phyloP scores from a whole-genome alignment of 2,329 filamentous ascomycete species.

The Arachnomyces sp. region DNA sequence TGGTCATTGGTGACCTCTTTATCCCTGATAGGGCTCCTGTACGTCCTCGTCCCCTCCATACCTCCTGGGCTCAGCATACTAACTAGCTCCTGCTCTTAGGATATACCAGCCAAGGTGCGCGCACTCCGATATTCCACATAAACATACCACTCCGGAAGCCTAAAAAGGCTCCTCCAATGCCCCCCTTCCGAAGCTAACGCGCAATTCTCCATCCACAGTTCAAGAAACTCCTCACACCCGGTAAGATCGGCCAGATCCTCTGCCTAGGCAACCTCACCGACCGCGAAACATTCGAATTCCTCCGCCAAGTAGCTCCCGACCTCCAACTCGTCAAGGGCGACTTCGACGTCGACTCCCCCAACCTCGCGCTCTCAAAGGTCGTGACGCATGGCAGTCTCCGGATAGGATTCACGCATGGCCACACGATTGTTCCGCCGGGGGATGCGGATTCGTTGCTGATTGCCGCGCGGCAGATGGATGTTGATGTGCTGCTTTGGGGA shows the following conservation, averaged over 20 bases:
- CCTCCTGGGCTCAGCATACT: slow-evolving; percentile 3
- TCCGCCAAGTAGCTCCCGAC: slow-evolving; percentile 65
- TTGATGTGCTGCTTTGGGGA: slow-evolving; percentile 62
- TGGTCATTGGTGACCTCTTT: slow-evolving; percentile 88
- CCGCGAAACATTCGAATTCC: slow-evolving; percentile 72
- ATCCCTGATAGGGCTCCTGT: slow-evolving; percentile 85
- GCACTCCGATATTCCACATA: background rate
- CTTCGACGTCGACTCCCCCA: slow-evolving; percentile 61
- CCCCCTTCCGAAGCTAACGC: slow-evolving; percentile 3
- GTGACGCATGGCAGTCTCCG: slow-evolving; percentile 61
- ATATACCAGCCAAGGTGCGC: slow-evolving; percentile 78
- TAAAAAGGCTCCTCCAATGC: background rate
- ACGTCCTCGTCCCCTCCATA: slow-evolving; percentile 22
- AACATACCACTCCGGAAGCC: background rate
- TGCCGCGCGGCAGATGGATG: slow-evolving; percentile 63
- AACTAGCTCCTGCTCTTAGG: slow-evolving; percentile 31
- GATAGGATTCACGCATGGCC: slow-evolving; percentile 64
- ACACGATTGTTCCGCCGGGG: slow-evolving; percentile 60
- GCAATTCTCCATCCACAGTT: slow-evolving; percentile 47
- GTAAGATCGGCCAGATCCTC: slow-evolving; percentile 75
- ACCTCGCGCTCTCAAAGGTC: slow-evolving; percentile 59
- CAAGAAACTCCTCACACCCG: slow-evolving; percentile 75
- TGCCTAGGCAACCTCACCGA: slow-evolving; percentile 76
- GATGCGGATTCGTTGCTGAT: slow-evolving; percentile 61
- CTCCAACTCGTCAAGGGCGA: slow-evolving; percentile 64